phyloP scores from a whole-genome alignment of 1,139 yeast genomes.

The Geotrichum phurueaensis region DNA sequence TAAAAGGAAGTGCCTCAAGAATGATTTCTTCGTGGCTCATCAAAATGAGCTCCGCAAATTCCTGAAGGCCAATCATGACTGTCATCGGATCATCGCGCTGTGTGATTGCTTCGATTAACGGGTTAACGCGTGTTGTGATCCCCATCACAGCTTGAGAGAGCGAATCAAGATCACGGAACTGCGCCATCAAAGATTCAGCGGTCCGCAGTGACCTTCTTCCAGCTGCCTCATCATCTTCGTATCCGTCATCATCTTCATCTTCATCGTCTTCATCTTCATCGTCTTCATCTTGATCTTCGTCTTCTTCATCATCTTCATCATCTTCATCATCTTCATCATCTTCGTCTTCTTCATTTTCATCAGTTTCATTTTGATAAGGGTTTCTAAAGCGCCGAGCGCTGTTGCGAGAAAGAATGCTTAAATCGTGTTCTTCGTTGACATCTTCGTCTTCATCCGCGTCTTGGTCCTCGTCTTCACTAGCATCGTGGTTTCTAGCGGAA shows the following conservation, averaged over 20 bases:
- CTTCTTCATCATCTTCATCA: constrained; percentile 22
- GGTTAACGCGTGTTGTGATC: constrained; percentile 26
- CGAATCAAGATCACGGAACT: constrained; percentile 14
- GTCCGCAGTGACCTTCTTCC: constrained; percentile 25
- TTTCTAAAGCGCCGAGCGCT: constrained; percentile 22
- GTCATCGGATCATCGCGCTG: constrained; percentile 42
- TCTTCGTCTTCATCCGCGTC: constrained; percentile 21
- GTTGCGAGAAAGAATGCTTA: constrained; percentile 22
- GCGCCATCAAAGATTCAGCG: constrained; percentile 23
- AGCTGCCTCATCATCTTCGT: constrained; percentile 25
- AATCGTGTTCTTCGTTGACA: constrained; percentile 23
- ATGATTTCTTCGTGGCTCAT: constrained; percentile 36
- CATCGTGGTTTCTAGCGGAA: constrained; percentile 17
- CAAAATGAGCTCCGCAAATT: constrained; percentile 36
- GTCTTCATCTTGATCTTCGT: constrained; percentile 10
- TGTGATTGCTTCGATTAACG: constrained; percentile 28
- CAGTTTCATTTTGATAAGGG: constrained; percentile 18
- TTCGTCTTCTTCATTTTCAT: constrained; percentile 23
- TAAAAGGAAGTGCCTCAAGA: constrained; percentile 48
- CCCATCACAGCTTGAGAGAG: constrained; percentile 23
- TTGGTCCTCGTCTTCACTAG: constrained; percentile 29
- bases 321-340: constrained; percentile 27
- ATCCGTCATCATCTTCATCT: too few relatives aligned
- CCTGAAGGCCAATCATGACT: constrained; percentile 40
- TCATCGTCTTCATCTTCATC: constrained; percentile 12